Evolutionary conservation across 306 rosid genomes (phyloP).

Genomic region (Prunus davidiana): DNA sequence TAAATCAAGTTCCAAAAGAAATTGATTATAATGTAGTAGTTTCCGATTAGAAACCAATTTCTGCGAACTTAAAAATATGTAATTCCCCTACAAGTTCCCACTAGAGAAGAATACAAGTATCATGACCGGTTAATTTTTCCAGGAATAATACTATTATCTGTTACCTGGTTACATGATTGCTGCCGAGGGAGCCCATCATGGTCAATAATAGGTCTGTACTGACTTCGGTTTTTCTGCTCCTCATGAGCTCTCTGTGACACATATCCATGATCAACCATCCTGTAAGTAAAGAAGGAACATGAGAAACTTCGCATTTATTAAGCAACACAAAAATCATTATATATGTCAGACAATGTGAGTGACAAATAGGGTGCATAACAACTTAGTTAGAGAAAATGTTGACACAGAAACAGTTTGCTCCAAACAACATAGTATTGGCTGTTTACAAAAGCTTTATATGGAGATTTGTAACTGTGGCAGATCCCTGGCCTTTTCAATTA

Average conservation of each 20-base stretch:
- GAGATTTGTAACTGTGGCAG: too few species aligned
- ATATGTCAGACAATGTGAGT: slow-evolving; percentile 4
- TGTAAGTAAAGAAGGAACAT: slow-evolving; percentile 11
- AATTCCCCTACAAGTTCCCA: neutral
- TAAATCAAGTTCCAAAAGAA: neutral
- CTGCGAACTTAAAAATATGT: neutral
- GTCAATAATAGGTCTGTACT: slow-evolving; percentile 76
- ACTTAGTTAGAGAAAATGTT: neutral
- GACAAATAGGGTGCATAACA: too few species aligned
- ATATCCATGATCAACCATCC: slow-evolving; percentile 61
- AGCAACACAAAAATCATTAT: neutral
- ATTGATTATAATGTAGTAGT: neutral
- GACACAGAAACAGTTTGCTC: neutral
- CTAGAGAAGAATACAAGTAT: neutral
- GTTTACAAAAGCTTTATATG: too few species aligned
- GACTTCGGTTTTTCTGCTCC: slow-evolving; percentile 53
- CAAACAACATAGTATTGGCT: too few species aligned
- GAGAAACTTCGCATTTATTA: too few species aligned
- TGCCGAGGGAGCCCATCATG: slow-evolving; percentile 72
- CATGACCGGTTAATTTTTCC: neutral
- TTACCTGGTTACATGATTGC: slow-evolving; percentile 52
- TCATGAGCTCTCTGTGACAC: slow-evolving; percentile 59
- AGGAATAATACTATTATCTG: neutral
- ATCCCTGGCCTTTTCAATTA: too few species aligned
- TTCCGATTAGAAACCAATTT: neutral